These are phyloP conservation scores for Geotrichum ghanense DNA, from an alignment of 805 yeast genomes.

Conservation along the genomic window DNA sequence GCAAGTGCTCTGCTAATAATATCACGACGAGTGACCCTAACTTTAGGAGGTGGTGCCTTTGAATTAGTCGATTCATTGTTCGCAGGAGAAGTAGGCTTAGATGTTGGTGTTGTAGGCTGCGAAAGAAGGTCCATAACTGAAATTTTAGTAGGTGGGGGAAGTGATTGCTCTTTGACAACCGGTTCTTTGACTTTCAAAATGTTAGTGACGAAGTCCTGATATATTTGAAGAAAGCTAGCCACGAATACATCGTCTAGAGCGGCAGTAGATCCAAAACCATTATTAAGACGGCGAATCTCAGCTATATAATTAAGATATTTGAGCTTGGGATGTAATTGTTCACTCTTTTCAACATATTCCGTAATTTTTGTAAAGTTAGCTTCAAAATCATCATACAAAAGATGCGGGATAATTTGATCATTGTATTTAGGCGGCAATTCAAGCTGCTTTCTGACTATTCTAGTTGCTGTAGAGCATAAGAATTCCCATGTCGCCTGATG, in stretches of 20 bases:
- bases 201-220: conserved; percentile 7
- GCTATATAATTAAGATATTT: conserved; percentile 20
- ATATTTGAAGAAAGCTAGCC: conserved; percentile 45
- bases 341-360: conserved; percentile 15
- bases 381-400: conserved; percentile 34
- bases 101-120: conserved; percentile 5
- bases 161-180: not conserved
- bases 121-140: conserved; percentile 6
- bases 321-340: conserved; percentile 11
- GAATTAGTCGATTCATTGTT: conserved; percentile 3
- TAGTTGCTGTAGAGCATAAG: conserved; percentile 40
- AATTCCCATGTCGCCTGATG: conserved; percentile 57
- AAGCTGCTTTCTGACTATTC: conserved; percentile 36
- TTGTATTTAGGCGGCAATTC: conserved; percentile 36
- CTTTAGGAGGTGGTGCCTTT: conserved; percentile 18
- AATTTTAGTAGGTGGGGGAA: conserved; percentile 3
- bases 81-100: conserved; percentile 2
- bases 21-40: conserved; percentile 38
- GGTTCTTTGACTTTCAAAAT: not conserved
- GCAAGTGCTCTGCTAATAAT: conserved; percentile 28
- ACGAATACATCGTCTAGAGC: conserved; percentile 67
- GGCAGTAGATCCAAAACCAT: conserved; percentile 66
- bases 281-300: conserved; percentile 60
- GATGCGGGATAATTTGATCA: conserved; percentile 38
- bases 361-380: conserved; percentile 26